Percentiles rank a stretch among this genome's conserved stretches.
phyloP scores from a whole-genome alignment of 2,329 filamentous ascomycete genomes.

The Pseudocercospora fijiensis region DNA sequence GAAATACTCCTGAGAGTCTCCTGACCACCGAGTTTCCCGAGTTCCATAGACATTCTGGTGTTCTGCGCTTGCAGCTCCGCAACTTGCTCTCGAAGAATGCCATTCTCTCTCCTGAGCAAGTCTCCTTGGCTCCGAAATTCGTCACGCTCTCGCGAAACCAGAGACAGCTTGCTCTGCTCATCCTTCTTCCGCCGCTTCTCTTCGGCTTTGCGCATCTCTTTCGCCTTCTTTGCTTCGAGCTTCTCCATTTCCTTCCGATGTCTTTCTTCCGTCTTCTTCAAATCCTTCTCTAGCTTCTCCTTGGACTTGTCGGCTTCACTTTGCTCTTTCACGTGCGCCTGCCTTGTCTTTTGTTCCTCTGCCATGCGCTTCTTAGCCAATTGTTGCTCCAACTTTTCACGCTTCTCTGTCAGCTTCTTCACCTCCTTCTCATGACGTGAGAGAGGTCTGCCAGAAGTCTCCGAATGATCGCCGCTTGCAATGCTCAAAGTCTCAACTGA shows the following conservation, averaged over 20 bases:
- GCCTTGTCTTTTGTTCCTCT: conserved; percentile 48
- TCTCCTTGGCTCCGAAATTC: conserved; percentile 49
- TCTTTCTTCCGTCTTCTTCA: conserved; percentile 64
- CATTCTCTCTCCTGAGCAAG: conserved; percentile 51
- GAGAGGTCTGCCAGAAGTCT: conserved; percentile 22
- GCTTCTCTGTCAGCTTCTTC: conserved; percentile 60
- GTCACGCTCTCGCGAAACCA: conserved; percentile 51
- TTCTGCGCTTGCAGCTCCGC: conserved; percentile 60
- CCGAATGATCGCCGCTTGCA: conserved; percentile 24
- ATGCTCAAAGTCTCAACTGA: conserved; percentile 30
- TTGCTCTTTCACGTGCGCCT: conserved; percentile 40
- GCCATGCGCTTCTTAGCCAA: conserved; percentile 57
- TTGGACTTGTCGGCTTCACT: conserved; percentile 59
- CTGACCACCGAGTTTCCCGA: conserved; percentile 40
- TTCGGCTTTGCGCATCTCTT: conserved; percentile 45
- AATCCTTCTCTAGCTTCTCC: conserved; percentile 64
- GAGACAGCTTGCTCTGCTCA: conserved; percentile 49
- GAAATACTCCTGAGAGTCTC: conserved; percentile 28
- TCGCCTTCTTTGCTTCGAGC: conserved; percentile 43
- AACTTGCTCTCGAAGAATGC: conserved; percentile 52
- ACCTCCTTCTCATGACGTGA: conserved; percentile 61
- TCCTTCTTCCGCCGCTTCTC: conserved; percentile 48
- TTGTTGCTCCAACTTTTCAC: conserved; percentile 63
- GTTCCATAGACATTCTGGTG: conserved; percentile 48
- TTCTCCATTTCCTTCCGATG: conserved; percentile 63